Percentiles rank a stretch among this genome's conserved stretches.
Evolutionary conservation across 2,329 filamentous ascomycete genomes (phyloP).

Genomic region (Diplodia mutila): DNA sequence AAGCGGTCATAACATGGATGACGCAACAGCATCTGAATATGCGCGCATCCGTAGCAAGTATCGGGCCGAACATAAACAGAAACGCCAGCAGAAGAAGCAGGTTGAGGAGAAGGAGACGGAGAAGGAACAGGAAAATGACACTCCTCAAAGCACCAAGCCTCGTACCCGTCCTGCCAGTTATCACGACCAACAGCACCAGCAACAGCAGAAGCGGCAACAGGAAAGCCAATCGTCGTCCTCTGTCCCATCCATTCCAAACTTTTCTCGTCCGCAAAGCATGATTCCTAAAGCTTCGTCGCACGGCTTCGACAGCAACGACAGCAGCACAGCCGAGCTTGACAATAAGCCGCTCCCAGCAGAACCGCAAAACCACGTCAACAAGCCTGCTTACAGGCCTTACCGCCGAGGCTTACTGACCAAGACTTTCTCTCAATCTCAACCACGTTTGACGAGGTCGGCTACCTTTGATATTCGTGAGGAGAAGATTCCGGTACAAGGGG

Average conservation of each 20-base stretch:
- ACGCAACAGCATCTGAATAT: slow-evolving; percentile 39
- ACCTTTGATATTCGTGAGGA: slow-evolving; percentile 15
- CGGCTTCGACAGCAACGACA: neutral
- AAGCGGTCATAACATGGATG: slow-evolving; percentile 39
- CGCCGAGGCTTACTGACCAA: slow-evolving; percentile 4
- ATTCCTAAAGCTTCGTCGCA: neutral
- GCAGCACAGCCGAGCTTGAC: neutral
- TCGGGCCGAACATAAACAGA: slow-evolving; percentile 28
- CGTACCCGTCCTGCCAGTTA: neutral
- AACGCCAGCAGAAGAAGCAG: neutral
- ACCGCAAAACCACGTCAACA: neutral
- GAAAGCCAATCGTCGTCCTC: neutral
- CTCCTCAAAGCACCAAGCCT: neutral
- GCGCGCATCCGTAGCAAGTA: slow-evolving; percentile 43
- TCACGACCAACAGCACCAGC: neutral
- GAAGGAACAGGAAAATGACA: neutral
- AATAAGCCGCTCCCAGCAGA: slow-evolving; percentile 3
- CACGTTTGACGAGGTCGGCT: neutral
- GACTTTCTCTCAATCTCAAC: neutral
- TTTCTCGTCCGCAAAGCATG: slow-evolving; percentile 20
- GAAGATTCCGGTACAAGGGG: slow-evolving; percentile 11
- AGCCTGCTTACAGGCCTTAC: slow-evolving; percentile 2
- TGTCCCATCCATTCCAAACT: neutral
- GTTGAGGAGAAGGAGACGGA: neutral
- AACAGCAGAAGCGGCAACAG: neutral